Conservation (phyloP, 768 basidiomycete genomes). For the Rhodotorula kratochvilovae region DNA sequence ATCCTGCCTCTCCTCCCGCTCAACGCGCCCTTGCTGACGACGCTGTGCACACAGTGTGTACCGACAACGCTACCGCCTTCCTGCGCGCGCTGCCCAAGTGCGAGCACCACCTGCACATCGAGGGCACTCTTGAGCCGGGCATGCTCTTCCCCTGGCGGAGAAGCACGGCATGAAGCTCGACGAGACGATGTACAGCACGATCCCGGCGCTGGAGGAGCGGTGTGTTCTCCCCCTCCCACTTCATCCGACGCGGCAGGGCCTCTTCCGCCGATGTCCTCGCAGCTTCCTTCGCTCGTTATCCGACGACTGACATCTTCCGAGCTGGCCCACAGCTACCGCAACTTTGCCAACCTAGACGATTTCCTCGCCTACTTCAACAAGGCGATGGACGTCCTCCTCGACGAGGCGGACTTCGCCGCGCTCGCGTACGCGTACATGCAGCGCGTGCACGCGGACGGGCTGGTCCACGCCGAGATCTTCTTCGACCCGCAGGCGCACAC, state of each 20-base stretch:
- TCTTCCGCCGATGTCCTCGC: neutral
- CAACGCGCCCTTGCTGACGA: too few relatives aligned
- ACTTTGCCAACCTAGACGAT: conserved; percentile 40
- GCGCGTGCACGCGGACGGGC: conserved; percentile 21
- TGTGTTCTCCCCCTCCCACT: neutral
- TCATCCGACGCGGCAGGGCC: too few relatives aligned
- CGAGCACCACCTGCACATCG: conserved; percentile 44
- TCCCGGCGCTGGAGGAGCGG: conserved; percentile 28
- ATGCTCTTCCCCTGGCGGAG: conserved; percentile 38
- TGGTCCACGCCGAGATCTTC: conserved; percentile 39
- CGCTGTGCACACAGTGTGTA: conserved; percentile 3
- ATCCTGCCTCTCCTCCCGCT: too few relatives aligned
- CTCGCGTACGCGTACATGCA: conserved; percentile 38
- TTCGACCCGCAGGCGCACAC: conserved; percentile 41
- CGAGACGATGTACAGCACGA: conserved; percentile 18
- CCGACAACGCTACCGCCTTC: conserved; percentile 12
- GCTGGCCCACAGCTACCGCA: conserved; percentile 27
- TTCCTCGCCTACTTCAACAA: conserved; percentile 38
- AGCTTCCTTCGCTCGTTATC: too few relatives aligned
- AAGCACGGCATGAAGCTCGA: conserved; percentile 32
- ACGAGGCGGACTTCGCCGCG: conserved; percentile 35
- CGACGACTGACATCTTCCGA: neutral
- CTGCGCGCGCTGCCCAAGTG: conserved; percentile 31
- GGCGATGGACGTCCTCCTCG: conserved; percentile 38
- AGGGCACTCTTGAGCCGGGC: conserved; percentile 37